These are phyloP conservation scores for Paramyrothecium roridum DNA, from an alignment of 2,329 filamentous ascomycete species.

Conservation along the genomic window DNA sequence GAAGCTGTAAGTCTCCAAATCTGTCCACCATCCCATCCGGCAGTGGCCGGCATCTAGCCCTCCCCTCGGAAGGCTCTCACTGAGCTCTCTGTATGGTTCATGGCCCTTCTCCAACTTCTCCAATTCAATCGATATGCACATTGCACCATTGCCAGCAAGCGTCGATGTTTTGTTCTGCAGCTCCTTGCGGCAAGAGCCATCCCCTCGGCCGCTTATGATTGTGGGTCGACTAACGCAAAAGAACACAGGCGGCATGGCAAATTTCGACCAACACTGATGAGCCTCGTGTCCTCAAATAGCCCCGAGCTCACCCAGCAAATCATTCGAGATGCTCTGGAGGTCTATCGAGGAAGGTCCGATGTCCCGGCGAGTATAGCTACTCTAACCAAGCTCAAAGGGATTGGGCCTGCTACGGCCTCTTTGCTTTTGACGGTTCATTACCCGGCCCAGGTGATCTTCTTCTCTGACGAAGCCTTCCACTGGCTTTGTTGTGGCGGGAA, in stretches of 20 bases:
- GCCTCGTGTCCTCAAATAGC: conserved; percentile 60
- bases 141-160: neutral
- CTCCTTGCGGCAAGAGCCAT: neutral
- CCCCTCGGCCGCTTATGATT: neutral
- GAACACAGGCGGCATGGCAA: conserved; percentile 54
- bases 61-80: neutral
- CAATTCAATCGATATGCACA: neutral
- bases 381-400: conserved; percentile 63
- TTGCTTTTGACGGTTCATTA: conserved; percentile 66
- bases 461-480: conserved; percentile 75
- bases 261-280: conserved; percentile 59
- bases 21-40: neutral
- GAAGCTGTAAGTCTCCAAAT: conserved; percentile 58
- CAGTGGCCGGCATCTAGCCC: neutral
- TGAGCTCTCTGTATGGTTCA: neutral
- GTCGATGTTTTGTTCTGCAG: neutral
- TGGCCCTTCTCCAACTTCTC: neutral
- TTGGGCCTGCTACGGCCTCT: conserved; percentile 78
- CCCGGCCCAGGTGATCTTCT: conserved; percentile 63
- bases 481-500: conserved; percentile 62
- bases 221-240: neutral
- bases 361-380: conserved; percentile 46
- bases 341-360: conserved; percentile 36
- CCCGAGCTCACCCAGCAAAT: conserved; percentile 39
- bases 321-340: conserved; percentile 49